Evolutionary conservation across 768 basidiomycete genomes (phyloP).

Genomic region (Hortiboletus campestris): DNA sequence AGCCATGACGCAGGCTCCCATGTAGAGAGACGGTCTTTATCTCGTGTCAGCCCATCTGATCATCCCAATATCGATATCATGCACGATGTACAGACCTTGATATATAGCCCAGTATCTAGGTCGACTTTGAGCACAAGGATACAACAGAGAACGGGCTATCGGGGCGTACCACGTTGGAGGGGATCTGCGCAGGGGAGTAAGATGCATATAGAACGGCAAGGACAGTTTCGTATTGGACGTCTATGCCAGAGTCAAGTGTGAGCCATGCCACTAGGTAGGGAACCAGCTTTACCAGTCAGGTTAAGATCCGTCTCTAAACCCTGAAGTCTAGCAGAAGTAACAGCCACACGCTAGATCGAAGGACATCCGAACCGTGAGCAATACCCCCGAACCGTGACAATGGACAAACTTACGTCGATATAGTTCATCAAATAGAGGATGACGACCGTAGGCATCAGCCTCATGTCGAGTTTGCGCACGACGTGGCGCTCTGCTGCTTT

Average conservation of each 20-base stretch:
- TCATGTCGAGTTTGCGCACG: constrained; percentile 26
- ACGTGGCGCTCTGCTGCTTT: constrained; percentile 21
- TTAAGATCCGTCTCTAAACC: constrained; percentile 40
- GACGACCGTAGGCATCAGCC: constrained; percentile 29
- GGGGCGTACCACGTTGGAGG: constrained; percentile 57
- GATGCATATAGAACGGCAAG: constrained; percentile 56
- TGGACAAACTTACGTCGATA: constrained; percentile 19
- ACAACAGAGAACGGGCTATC: not conserved
- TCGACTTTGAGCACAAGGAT: not conserved
- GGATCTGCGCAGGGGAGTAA: constrained; percentile 63
- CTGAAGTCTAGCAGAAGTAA: constrained; percentile 39
- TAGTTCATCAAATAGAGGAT: constrained; percentile 28
- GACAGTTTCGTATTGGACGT: constrained; percentile 51
- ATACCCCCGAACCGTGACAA: not conserved
- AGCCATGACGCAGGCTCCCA: constrained; percentile 53
- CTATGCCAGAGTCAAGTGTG: constrained; percentile 25
- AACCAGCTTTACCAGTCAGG: constrained; percentile 25
- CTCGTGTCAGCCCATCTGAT: not conserved
- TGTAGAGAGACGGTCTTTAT: constrained; percentile 58
- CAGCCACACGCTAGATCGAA: constrained; percentile 33
- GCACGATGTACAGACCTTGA: constrained; percentile 39
- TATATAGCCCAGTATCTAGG: constrained; percentile 53
- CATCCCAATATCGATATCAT: not conserved
- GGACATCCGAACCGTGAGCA: not conserved
- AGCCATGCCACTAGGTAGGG: not conserved